Percentiles rank a stretch among this genome's conserved stretches.
Evolutionary conservation across 768 basidiomycete species (phyloP).

Genomic region (Kwoniella sp.): DNA sequence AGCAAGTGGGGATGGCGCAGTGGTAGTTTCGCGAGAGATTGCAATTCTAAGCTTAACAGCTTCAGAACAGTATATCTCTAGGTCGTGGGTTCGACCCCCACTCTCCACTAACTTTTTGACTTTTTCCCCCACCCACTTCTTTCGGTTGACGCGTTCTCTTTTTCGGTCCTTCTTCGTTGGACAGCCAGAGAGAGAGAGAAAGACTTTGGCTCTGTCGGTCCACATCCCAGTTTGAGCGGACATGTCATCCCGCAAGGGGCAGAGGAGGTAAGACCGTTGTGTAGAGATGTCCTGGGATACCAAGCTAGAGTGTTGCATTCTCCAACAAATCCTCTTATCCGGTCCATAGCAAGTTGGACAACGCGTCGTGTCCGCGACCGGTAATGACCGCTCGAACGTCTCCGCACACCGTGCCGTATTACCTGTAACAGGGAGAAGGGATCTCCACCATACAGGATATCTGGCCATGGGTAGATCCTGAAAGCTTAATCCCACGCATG

Average conservation of each 20-base stretch:
- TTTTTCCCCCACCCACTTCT: not conserved
- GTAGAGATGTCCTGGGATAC: too few relatives aligned
- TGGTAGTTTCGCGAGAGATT: slow-evolving; percentile 5
- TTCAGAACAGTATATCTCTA: slow-evolving; percentile 2
- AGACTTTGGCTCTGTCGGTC: too few relatives aligned
- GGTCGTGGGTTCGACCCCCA: slow-evolving; percentile 8
- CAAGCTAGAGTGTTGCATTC: too few relatives aligned
- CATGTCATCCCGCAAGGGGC: too few relatives aligned
- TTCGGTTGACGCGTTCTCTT: not conserved
- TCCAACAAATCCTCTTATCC: too few relatives aligned
- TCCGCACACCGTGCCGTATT: not conserved
- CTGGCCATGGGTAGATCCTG: not conserved
- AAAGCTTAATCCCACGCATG: not conserved
- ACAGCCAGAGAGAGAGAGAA: too few relatives aligned
- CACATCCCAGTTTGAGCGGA: too few relatives aligned
- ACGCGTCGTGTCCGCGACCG: too few relatives aligned
- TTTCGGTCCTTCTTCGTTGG: not conserved
- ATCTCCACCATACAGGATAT: not conserved
- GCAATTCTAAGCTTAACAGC: slow-evolving; percentile 7
- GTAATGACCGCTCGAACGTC: too few relatives aligned
- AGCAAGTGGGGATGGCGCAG: slow-evolving; percentile 7
- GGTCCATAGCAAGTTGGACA: too few relatives aligned
- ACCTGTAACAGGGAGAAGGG: not conserved
- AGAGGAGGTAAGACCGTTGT: too few relatives aligned
- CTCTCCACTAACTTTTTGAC: slow-evolving; percentile 4